These are phyloP conservation scores for Diplodia scrobiculata DNA, from an alignment of 2,329 filamentous ascomycete species.

Conservation along the genomic window DNA sequence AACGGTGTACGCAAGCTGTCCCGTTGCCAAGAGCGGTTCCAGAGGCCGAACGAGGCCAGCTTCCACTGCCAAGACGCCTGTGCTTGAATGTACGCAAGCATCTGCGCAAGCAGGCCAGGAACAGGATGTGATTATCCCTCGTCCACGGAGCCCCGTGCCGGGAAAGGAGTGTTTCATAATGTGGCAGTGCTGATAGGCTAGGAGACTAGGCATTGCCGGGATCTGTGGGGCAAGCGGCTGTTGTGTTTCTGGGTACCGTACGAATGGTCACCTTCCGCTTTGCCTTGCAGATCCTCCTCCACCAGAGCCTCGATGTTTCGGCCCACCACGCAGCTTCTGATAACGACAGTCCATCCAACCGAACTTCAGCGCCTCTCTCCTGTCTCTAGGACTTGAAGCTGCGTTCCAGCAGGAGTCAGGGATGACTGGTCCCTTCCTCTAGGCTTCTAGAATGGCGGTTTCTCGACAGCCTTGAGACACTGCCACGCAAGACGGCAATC, in stretches of 20 bases:
- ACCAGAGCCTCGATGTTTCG: not conserved
- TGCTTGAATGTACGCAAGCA: conserved; percentile 22
- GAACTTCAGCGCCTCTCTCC: not conserved
- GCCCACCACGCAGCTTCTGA: not conserved
- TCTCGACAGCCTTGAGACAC: not conserved
- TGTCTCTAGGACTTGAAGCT: not conserved
- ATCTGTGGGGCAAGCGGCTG: not conserved
- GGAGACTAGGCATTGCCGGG: not conserved
- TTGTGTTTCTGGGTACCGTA: not conserved
- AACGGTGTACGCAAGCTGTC: conserved; percentile 13
- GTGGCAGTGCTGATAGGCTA: not conserved
- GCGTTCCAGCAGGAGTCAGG: not conserved
- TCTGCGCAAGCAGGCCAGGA: not conserved
- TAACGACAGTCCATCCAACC: not conserved
- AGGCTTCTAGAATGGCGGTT: not conserved
- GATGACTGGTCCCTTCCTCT: not conserved
- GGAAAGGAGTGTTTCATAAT: not conserved
- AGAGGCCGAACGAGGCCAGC: not conserved
- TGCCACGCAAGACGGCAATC: not conserved
- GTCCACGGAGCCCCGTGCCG: not conserved
- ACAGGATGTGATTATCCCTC: conserved; percentile 6
- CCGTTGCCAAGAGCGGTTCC: not conserved
- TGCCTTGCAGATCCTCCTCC: not conserved
- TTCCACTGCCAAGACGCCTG: not conserved
- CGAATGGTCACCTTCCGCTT: not conserved